Conservation (phyloP, 768 basidiomycete species). For the Boletus eberwhitei region DNA sequence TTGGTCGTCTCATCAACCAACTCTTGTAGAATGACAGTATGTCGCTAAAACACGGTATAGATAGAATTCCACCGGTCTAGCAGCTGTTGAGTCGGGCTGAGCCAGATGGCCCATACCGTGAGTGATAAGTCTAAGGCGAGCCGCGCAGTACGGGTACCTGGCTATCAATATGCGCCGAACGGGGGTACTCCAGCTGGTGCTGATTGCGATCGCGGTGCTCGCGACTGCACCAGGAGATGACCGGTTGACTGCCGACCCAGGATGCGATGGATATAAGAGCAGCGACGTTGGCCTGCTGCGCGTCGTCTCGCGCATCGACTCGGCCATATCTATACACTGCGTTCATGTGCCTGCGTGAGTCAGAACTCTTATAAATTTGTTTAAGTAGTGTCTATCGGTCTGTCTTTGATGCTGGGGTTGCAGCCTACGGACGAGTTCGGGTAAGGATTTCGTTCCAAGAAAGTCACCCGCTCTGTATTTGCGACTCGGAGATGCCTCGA, state of each 20-base stretch:
- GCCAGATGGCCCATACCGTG: neutral
- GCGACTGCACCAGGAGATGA: neutral
- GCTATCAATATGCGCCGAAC: too few relatives aligned
- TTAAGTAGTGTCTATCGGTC: neutral
- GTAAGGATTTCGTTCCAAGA: neutral
- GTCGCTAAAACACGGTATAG: conserved; percentile 25
- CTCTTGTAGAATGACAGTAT: conserved; percentile 37
- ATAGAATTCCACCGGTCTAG: neutral
- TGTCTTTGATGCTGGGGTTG: neutral
- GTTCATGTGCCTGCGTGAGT: neutral
- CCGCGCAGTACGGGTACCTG: neutral
- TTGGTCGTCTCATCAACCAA: conserved; percentile 31
- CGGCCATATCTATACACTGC: neutral
- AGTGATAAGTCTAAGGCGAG: neutral
- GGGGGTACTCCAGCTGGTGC: neutral
- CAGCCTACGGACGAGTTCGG: neutral
- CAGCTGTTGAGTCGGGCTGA: neutral
- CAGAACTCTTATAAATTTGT: neutral
- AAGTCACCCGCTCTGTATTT: neutral
- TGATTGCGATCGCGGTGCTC: neutral
- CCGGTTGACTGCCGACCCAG: neutral
- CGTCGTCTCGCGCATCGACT: neutral
- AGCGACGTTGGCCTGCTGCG: too few relatives aligned
- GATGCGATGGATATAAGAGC: neutral
- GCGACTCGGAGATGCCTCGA: too few relatives aligned